phyloP scores from a whole-genome alignment of 2,329 filamentous ascomycete species.

The Plenodomus tracheiphilus region DNA sequence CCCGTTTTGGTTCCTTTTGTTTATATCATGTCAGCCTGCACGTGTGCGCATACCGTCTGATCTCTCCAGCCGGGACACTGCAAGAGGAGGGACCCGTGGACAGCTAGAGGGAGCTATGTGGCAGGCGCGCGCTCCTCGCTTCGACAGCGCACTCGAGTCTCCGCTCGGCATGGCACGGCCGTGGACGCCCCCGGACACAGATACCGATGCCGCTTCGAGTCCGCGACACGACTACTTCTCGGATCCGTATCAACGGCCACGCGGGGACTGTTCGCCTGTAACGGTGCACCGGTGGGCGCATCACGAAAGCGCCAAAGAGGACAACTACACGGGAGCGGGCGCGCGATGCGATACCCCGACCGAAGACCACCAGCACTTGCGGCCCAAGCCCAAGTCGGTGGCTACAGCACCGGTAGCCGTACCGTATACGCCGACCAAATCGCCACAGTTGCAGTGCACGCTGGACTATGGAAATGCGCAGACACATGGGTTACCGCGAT shows the following conservation, averaged over 20 bases:
- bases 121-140: slow-evolving; percentile 14
- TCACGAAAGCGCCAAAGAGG: neutral
- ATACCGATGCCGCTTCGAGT: slow-evolving; percentile 7
- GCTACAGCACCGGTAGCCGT: slow-evolving; percentile 18
- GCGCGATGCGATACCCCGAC: slow-evolving; percentile 16
- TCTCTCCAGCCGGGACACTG: too few species aligned
- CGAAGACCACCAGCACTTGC: slow-evolving; percentile 8
- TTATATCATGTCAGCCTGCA: neutral
- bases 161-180: slow-evolving; percentile 27
- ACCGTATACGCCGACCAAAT: slow-evolving; percentile 28
- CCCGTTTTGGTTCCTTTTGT: neutral
- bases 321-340: slow-evolving; percentile 4
- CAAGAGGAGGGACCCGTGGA: too few species aligned
- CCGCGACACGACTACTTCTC: slow-evolving; percentile 24
- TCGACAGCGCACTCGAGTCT: slow-evolving; percentile 24
- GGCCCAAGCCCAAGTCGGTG: slow-evolving; percentile 18
- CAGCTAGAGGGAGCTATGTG: neutral
- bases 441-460: neutral
- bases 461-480: slow-evolving; percentile 11
- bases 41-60: neutral
- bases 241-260: slow-evolving; percentile 17
- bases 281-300: slow-evolving; percentile 16
- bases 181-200: slow-evolving; percentile 37
- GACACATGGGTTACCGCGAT: slow-evolving; percentile 21
- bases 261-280: slow-evolving; percentile 11